A percentile compares a stretch with the other conserved stretches of the same genome.
phyloP scores from a whole-genome alignment of 148 eudicot genomes.

The Diospyros kaki region DNA sequence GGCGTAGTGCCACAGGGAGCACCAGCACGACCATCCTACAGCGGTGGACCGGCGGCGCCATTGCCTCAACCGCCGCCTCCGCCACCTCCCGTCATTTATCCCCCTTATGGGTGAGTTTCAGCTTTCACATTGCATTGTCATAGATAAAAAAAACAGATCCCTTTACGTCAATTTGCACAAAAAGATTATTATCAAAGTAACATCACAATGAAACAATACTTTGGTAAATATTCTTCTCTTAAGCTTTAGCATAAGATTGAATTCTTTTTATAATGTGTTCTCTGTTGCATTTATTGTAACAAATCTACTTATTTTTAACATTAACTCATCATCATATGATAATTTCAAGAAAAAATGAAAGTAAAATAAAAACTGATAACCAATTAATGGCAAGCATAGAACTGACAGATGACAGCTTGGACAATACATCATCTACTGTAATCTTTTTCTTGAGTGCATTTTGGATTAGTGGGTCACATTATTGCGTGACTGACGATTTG shows the following conservation, averaged over 20 bases:
- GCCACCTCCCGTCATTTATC: constrained; percentile 50
- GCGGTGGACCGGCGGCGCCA: constrained; percentile 26
- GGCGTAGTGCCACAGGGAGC: constrained; percentile 27
- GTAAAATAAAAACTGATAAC: too few species aligned
- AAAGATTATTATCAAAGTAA: too few species aligned
- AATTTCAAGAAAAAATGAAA: too few species aligned
- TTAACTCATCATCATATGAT: too few species aligned
- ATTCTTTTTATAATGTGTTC: too few species aligned
- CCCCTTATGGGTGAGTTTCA: constrained; percentile 74
- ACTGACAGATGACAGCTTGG: constrained; percentile 2
- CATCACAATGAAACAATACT: neutral
- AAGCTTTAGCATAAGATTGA: too few species aligned
- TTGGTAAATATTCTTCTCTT: neutral
- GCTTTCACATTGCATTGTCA: constrained; percentile 6
- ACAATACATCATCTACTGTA: neutral
- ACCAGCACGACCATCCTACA: constrained; percentile 27
- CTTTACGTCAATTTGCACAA: too few species aligned
- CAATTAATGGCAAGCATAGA: neutral
- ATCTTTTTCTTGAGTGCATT: neutral
- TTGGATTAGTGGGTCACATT: too few species aligned
- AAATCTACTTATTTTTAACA: too few species aligned
- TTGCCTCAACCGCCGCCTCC: constrained; percentile 45
- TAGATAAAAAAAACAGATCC: too few species aligned
- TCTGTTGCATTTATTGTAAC: too few species aligned
- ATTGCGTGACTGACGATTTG: too few species aligned